Conservation (phyloP, 176 grass and related monocot species). For the Thalia dealbata region DNA sequence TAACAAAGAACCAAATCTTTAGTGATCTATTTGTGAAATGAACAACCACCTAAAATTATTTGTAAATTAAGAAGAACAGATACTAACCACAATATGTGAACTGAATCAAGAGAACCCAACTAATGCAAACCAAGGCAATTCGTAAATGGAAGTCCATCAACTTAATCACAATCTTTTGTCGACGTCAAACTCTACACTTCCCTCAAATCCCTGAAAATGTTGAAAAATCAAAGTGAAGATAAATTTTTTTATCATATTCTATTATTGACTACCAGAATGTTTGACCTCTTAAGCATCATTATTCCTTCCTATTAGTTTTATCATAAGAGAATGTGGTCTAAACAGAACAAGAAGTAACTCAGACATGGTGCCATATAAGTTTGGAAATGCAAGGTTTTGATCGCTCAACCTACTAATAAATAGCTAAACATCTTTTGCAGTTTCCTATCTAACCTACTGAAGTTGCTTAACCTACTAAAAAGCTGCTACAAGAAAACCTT, state of each 20-base stretch:
- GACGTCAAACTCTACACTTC: not conserved
- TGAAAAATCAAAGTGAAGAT: not conserved
- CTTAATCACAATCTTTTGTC: not conserved
- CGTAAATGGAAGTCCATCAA: slow-evolving; percentile 51
- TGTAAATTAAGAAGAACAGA: slow-evolving; percentile 5
- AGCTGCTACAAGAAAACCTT: not conserved
- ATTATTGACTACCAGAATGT: not conserved
- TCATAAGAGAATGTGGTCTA: not conserved
- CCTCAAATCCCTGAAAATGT: not conserved
- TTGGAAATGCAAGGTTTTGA: not conserved
- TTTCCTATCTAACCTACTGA: not conserved
- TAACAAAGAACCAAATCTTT: not conserved
- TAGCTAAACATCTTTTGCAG: not conserved
- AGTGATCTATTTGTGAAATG: not conserved
- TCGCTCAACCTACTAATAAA: too few relatives aligned
- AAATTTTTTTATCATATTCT: not conserved
- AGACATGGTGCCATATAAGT: not conserved
- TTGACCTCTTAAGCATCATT: not conserved
- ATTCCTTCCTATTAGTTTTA: not conserved
- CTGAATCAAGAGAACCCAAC: slow-evolving; percentile 32
- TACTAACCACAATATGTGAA: slow-evolving; percentile 53
- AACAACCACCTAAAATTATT: not conserved
- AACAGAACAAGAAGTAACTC: not conserved
- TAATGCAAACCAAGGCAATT: slow-evolving; percentile 40
- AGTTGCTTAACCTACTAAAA: not conserved